These are phyloP conservation scores for Calonectria pauciramosa DNA, from an alignment of 2,329 filamentous ascomycete species.

Conservation along the genomic window DNA sequence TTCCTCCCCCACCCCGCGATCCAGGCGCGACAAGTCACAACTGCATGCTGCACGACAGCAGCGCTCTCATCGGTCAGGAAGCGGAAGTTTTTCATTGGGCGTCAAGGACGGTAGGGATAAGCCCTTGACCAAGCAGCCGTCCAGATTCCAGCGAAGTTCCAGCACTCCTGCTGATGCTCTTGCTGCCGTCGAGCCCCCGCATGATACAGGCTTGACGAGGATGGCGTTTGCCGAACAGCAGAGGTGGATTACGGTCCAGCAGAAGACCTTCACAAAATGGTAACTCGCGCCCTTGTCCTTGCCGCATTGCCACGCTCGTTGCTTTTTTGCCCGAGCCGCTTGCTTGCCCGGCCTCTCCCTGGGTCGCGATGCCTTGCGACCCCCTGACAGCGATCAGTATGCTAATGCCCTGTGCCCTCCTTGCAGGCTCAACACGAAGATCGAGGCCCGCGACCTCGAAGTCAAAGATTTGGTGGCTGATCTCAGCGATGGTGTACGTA, in stretches of 20 bases:
- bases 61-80: slow-evolving; percentile 62
- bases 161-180: slow-evolving; percentile 58
- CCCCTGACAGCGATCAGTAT: not conserved
- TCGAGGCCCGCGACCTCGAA: slow-evolving; percentile 81
- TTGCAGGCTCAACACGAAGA: slow-evolving; percentile 92
- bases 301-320: not conserved
- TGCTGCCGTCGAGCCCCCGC: slow-evolving; percentile 61
- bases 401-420: slow-evolving; percentile 21
- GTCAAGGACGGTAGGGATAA: slow-evolving; percentile 34
- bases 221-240: slow-evolving; percentile 77
- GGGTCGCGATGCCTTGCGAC: slow-evolving; percentile 14
- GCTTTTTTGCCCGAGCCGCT: not conserved
- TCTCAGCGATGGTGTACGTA: slow-evolving; percentile 90
- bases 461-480: slow-evolving; percentile 91
- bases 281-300: slow-evolving; percentile 36
- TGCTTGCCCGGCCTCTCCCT: not conserved
- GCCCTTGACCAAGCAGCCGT: slow-evolving; percentile 36
- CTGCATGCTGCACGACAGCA: slow-evolving; percentile 64
- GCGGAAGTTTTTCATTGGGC: slow-evolving; percentile 50
- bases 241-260: slow-evolving; percentile 85
- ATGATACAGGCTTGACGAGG: slow-evolving; percentile 66
- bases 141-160: slow-evolving; percentile 50
- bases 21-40: slow-evolving; percentile 61
- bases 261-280: slow-evolving; percentile 99
- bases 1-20: slow-evolving; percentile 52